Conservation (phyloP, 2,329 filamentous ascomycete genomes). For the Venturia oleaginea region DNA sequence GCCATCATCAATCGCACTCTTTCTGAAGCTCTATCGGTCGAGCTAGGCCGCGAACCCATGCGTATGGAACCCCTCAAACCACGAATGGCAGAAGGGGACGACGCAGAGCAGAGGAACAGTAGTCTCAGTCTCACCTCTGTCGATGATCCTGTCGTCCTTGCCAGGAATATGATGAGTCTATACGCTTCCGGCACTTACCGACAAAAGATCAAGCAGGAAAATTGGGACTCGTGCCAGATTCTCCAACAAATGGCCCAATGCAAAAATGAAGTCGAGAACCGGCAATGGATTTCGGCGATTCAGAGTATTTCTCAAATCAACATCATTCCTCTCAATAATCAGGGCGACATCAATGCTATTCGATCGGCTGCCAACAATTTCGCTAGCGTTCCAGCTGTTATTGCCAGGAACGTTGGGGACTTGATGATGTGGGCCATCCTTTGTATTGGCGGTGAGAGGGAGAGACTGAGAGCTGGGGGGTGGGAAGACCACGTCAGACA, state of each 20-base stretch:
- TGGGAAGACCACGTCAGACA: conserved; percentile 59
- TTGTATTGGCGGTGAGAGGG: conserved; percentile 71
- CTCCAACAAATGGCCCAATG: conserved; percentile 53
- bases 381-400: conserved; percentile 64
- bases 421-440: conserved; percentile 89
- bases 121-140: conserved; percentile 59
- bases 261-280: conserved; percentile 49
- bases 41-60: conserved; percentile 73
- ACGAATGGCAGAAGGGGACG: conserved; percentile 35
- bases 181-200: conserved; percentile 55
- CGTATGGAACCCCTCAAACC: conserved; percentile 74
- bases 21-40: conserved; percentile 78
- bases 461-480: conserved; percentile 57
- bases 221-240: conserved; percentile 49
- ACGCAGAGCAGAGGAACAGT: conserved; percentile 31
- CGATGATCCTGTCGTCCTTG: conserved; percentile 56
- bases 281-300: conserved; percentile 52
- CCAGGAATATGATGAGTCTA: conserved; percentile 51
- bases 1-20: conserved; percentile 80
- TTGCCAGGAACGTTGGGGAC: conserved; percentile 83
- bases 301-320: conserved; percentile 65
- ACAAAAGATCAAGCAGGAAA: conserved; percentile 48
- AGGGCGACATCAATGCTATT: conserved; percentile 68
- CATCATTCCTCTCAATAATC: conserved; percentile 70
- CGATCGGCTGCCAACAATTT: conserved; percentile 75